Conservation (phyloP, 805 yeast genomes). For the Candida argentea region DNA sequence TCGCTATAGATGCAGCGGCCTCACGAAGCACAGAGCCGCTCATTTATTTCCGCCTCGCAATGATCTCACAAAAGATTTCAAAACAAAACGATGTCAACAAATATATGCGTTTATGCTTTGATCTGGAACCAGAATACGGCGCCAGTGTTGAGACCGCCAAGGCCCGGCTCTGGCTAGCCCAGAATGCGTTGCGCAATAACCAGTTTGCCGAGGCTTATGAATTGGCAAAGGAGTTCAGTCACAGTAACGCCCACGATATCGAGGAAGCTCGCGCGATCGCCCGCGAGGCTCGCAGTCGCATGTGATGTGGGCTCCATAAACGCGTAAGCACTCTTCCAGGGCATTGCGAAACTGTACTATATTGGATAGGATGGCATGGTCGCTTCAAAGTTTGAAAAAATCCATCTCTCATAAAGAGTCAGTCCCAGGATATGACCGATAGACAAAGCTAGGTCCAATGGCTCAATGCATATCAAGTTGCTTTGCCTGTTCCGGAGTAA, state of each 20-base stretch:
- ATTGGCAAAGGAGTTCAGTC: conserved; percentile 56
- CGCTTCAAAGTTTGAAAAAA: too few species aligned
- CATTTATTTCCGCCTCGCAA: conserved; percentile 59
- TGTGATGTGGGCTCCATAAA: conserved; percentile 11
- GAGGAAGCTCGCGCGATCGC: conserved; percentile 85
- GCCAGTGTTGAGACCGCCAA: conserved; percentile 64
- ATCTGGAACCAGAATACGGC: conserved; percentile 54
- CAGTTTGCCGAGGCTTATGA: conserved; percentile 62
- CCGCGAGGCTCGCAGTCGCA: conserved; percentile 58
- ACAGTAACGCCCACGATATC: conserved; percentile 72
- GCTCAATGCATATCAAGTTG: too few species aligned
- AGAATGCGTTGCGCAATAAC: conserved; percentile 43
- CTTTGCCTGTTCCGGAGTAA: too few species aligned
- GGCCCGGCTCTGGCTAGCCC: conserved; percentile 83
- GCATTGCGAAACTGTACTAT: too few species aligned
- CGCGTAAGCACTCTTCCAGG: too few species aligned
- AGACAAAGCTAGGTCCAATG: too few species aligned
- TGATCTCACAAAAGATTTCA: conserved; percentile 47
- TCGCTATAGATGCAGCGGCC: conserved; percentile 36
- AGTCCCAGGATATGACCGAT: too few species aligned
- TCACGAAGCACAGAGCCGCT: conserved; percentile 26
- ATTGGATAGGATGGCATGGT: too few species aligned
- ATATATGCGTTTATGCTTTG: conserved; percentile 61
- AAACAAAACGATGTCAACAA: conserved; percentile 44
- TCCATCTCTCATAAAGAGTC: too few species aligned